A percentile compares a stretch with the other conserved stretches of the same genome.
Conservation (phyloP, 2,329 filamentous ascomycete genomes). For the Botrytis porri region DNA sequence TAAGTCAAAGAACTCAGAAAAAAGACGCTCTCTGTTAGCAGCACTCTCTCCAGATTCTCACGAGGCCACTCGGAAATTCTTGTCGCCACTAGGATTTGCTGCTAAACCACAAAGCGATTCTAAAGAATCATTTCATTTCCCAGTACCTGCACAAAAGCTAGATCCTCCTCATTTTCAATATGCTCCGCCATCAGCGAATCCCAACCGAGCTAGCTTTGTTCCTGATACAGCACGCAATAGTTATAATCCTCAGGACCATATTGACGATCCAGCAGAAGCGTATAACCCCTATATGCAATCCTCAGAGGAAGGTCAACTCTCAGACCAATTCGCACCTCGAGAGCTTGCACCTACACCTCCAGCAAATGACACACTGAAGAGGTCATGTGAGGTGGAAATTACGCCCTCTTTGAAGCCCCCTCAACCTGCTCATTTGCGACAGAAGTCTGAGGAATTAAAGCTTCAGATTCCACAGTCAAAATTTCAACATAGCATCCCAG, state of each 20-base stretch:
- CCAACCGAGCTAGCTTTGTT: constrained; percentile 17
- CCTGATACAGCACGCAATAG: constrained; percentile 28
- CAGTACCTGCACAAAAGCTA: constrained; percentile 47
- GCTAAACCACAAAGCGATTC: constrained; percentile 13
- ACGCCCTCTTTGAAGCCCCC: constrained; percentile 19
- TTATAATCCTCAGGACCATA: constrained; percentile 34
- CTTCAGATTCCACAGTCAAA: constrained; percentile 28
- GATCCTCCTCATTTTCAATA: constrained; percentile 58
- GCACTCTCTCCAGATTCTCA: constrained; percentile 37
- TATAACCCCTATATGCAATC: not conserved
- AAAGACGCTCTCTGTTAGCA: constrained; percentile 36
- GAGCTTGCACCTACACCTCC: constrained; percentile 20
- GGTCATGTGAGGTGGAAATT: not conserved
- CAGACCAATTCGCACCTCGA: constrained; percentile 25
- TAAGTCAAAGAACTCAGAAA: constrained; percentile 49
- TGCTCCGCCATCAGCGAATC: constrained; percentile 49
- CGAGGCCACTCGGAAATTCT: constrained; percentile 40
- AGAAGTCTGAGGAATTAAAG: constrained; percentile 27
- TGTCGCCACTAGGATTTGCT: constrained; percentile 28
- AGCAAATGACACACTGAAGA: constrained; percentile 11
- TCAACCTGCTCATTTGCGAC: constrained; percentile 26
- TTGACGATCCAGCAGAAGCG: constrained; percentile 28
- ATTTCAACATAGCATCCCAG: constrained; percentile 8
- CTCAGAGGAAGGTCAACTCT: constrained; percentile 22
- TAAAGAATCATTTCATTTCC: constrained; percentile 53